Evolutionary conservation across 2,329 filamentous ascomycete genomes (phyloP).

Genomic region (Chaetomiaceae sp.): DNA sequence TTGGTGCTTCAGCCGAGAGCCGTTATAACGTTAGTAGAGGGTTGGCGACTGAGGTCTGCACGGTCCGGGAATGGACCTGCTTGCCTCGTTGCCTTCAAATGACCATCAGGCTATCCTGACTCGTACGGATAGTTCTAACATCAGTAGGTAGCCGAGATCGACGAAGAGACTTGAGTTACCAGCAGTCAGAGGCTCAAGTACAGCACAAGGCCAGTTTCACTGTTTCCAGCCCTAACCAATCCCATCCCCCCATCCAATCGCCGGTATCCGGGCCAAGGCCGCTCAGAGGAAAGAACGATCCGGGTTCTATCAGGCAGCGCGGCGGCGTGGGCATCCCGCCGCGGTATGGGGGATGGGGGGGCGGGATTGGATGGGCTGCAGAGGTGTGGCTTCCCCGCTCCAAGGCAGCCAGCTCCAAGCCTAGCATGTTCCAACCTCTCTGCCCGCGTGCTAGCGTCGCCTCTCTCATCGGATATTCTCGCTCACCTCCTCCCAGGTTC

Average conservation of each 20-base stretch:
- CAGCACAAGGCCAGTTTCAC: neutral
- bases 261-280: neutral
- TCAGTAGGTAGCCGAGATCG: neutral
- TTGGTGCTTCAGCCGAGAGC: neutral
- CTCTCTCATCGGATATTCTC: neutral
- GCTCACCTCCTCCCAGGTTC: no score
- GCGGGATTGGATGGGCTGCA: neutral
- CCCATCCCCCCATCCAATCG: neutral
- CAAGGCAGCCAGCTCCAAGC: slow-evolving; percentile 5
- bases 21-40: no score
- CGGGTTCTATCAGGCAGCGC: slow-evolving; percentile 1
- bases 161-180: no score
- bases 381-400: slow-evolving; percentile 1
- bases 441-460: no score
- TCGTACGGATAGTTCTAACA: no score
- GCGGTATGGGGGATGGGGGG: no score
- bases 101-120: no score
- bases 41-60: neutral
- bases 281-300: neutral
- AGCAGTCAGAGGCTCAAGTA: neutral
- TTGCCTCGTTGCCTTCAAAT: no score
- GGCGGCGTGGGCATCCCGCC: neutral
- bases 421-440: no score
- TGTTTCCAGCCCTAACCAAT: neutral
- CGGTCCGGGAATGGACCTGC: neutral